Conservation (phyloP, 108 stramenopile genomes). For the Nannochloropsis granulata region DNA sequence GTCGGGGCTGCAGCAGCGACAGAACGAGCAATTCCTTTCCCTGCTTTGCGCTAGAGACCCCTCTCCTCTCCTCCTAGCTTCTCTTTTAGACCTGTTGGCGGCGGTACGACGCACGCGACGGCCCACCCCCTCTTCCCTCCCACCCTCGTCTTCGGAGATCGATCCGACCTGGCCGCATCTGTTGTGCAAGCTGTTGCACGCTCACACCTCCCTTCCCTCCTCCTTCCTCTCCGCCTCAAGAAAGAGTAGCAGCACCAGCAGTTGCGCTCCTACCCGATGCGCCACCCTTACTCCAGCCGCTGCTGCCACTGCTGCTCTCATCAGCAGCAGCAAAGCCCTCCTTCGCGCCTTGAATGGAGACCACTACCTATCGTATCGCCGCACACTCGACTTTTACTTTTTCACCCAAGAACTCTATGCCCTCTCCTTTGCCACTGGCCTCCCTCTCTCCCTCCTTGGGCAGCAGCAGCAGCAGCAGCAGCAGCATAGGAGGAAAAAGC, state of each 20-base stretch:
- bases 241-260: background rate
- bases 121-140: background rate
- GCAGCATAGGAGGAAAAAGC: background rate
- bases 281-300: no score
- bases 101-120: background rate
- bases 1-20: background rate
- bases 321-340: background rate
- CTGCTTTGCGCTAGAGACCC: background rate
- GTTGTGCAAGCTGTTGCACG: background rate
- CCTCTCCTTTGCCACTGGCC: background rate
- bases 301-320: no score
- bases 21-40: background rate
- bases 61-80: background rate
- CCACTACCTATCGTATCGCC: background rate
- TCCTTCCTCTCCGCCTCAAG: background rate
- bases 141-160: background rate
- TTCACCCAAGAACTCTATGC: background rate
- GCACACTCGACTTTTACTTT: background rate
- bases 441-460: background rate
- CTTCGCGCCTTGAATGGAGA: background rate
- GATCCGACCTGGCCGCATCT: background rate
- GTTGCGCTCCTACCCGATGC: no score
- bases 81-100: background rate
- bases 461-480: background rate
- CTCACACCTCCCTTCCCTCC: background rate